phyloP scores from a whole-genome alignment of 805 yeast genomes.

The Wickerhamiella azymoides region DNA sequence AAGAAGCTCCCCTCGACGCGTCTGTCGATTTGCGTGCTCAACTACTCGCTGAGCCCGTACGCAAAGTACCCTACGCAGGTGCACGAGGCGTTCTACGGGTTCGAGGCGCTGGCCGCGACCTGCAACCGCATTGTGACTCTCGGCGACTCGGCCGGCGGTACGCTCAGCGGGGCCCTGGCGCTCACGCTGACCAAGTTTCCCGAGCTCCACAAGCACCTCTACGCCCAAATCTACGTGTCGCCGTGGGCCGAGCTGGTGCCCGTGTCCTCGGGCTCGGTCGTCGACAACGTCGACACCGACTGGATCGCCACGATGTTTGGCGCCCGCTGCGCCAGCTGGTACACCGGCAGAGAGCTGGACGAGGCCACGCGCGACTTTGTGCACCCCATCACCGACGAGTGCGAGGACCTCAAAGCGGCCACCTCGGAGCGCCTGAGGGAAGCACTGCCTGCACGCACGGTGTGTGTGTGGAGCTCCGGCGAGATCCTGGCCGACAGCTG shows the following conservation, averaged over 20 bases:
- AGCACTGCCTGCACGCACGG: constrained; percentile 5
- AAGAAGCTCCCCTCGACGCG: constrained; percentile 11
- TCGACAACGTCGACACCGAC: constrained; percentile 2
- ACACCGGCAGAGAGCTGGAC: neutral
- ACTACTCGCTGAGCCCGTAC: constrained; percentile 21
- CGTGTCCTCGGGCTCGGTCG: neutral
- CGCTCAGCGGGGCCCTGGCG: constrained; percentile 15
- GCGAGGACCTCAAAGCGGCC: neutral
- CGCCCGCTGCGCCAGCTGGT: neutral
- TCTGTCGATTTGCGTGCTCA: constrained; percentile 19
- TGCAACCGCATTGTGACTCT: constrained; percentile 15
- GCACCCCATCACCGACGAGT: neutral
- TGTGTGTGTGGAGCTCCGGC: constrained; percentile 6
- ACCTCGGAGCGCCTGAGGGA: neutral
- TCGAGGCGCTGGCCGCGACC: constrained; percentile 1
- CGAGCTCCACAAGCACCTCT: constrained; percentile 1
- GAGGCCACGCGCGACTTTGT: neutral
- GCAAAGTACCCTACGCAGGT: constrained; percentile 21
- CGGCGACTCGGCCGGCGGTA: constrained; percentile 27
- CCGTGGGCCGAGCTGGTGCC: constrained; percentile 8
- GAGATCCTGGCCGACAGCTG: constrained; percentile 1
- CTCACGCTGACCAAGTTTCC: neutral
- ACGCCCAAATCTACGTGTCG: constrained; percentile 5
- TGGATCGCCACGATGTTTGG: constrained; percentile 1
- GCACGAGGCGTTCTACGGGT: constrained; percentile 12